These are phyloP conservation scores for Fusarium sp. DNA, from an alignment of 2,329 filamentous ascomycete genomes.

Conservation along the genomic window DNA sequence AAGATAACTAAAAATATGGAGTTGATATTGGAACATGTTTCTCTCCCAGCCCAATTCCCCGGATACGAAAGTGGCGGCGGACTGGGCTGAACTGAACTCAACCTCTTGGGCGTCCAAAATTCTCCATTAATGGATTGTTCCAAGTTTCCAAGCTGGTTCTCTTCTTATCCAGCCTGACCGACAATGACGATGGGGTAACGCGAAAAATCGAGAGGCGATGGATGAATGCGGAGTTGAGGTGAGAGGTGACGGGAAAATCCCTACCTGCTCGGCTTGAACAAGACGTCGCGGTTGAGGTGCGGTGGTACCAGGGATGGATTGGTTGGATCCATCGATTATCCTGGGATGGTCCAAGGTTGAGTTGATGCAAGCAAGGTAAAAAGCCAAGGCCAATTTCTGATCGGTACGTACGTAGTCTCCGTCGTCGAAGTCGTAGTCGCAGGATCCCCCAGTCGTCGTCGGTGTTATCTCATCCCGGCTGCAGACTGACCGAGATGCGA, in stretches of 20 bases:
- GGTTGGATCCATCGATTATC: constrained; percentile 22
- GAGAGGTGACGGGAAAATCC: constrained; percentile 21
- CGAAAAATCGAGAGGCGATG: constrained; percentile 11
- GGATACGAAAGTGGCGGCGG: constrained; percentile 29
- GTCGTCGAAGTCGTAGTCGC: constrained; percentile 23
- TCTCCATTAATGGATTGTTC: not conserved
- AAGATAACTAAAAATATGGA: not conserved
- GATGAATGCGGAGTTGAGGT: constrained; percentile 24
- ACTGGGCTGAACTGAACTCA: constrained; percentile 14
- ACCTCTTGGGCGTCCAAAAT: constrained; percentile 14
- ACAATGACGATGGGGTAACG: constrained; percentile 10
- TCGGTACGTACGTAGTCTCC: constrained; percentile 23
- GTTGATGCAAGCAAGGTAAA: constrained; percentile 35
- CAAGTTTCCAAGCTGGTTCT: not conserved
- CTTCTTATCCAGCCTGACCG: not conserved
- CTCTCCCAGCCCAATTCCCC: constrained; percentile 14
- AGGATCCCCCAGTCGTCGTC: constrained; percentile 10
- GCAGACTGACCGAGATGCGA: constrained; percentile 22
- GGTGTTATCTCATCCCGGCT: constrained; percentile 19
- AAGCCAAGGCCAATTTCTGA: constrained; percentile 31
- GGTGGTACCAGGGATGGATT: constrained; percentile 30
- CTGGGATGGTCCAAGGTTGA: constrained; percentile 8
- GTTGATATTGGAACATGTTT: constrained; percentile 14
- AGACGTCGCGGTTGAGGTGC: constrained; percentile 20
- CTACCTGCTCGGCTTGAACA: constrained; percentile 17